Conservation (phyloP, 805 yeast species). For the Ogataea ramenticola region DNA sequence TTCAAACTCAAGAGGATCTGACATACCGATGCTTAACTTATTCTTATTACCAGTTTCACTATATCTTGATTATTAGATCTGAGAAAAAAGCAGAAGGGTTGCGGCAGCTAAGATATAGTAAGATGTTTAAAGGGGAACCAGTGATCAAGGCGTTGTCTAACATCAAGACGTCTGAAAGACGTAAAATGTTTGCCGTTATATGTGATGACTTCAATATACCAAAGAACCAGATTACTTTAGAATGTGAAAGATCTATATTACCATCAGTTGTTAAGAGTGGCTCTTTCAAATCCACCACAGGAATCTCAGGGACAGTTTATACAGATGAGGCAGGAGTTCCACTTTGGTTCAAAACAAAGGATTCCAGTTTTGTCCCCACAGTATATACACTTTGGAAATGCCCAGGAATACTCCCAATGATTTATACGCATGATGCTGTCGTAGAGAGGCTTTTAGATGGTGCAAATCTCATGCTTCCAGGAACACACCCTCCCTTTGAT, state of each 20-base stretch:
- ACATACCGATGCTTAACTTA: too few relatives aligned
- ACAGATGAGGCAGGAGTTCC: conserved; percentile 61
- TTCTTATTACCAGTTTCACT: too few relatives aligned
- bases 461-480: conserved; percentile 77
- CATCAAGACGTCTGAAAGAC: conserved; percentile 75
- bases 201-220: conserved; percentile 35
- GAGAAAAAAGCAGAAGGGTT: too few relatives aligned
- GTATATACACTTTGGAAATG: conserved; percentile 64
- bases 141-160: conserved; percentile 68
- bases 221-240: conserved; percentile 32
- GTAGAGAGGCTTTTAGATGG: conserved; percentile 66
- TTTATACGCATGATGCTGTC: conserved; percentile 69
- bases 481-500: conserved; percentile 58
- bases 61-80: too few relatives aligned
- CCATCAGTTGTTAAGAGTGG: conserved; percentile 58
- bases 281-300: conserved; percentile 44
- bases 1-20: too few relatives aligned
- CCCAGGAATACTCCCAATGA: conserved; percentile 58
- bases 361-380: conserved; percentile 55
- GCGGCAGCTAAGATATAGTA: background rate
- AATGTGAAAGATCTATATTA: conserved; percentile 33
- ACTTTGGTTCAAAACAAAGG: conserved; percentile 60
- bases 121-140: conserved; percentile 50
- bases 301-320: conserved; percentile 54
- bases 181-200: conserved; percentile 40